Evolutionary conservation across 768 basidiomycete species (phyloP).

Genomic region (Pleurotus salmoneostramineus): DNA sequence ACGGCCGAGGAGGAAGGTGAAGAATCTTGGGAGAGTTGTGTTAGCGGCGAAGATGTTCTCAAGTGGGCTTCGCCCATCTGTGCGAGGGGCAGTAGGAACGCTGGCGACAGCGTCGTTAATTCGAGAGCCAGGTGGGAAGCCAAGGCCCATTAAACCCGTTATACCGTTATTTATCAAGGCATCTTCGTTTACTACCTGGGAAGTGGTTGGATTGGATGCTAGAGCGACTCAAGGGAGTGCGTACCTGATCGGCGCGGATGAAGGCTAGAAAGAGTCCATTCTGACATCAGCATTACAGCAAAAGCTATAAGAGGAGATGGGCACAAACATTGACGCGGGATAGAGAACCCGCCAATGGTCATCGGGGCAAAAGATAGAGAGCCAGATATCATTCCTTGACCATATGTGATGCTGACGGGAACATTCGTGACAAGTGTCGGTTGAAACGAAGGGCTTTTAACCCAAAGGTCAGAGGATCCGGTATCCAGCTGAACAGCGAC

Average conservation of each 20-base stretch:
- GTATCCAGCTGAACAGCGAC: not conserved
- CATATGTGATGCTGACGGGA: not conserved
- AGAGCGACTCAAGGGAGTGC: not conserved
- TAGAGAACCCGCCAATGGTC: slow-evolving; percentile 37
- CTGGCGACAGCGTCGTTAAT: not conserved
- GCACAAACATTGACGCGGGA: slow-evolving; percentile 47
- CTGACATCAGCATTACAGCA: not conserved
- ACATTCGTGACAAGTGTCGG: not conserved
- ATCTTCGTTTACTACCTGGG: not conserved
- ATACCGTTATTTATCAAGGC: not conserved
- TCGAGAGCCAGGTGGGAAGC: not conserved
- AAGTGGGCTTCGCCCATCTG: slow-evolving; percentile 47
- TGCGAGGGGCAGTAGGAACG: not conserved
- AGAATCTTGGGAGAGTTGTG: slow-evolving; percentile 48
- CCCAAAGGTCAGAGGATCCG: not conserved
- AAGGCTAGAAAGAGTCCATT: not conserved
- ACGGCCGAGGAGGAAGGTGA: slow-evolving; percentile 64
- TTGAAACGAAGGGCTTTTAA: not conserved
- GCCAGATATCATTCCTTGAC: slow-evolving; percentile 24
- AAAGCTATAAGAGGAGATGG: slow-evolving; percentile 9
- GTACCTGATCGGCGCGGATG: not conserved
- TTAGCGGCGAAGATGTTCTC: slow-evolving; percentile 65
- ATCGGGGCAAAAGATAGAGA: slow-evolving; percentile 38
- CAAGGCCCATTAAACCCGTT: not conserved
- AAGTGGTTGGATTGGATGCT: not conserved